Base-by-base conservation (phyloP, 768 basidiomycete genomes). In the Trametes cubensis region DNA sequence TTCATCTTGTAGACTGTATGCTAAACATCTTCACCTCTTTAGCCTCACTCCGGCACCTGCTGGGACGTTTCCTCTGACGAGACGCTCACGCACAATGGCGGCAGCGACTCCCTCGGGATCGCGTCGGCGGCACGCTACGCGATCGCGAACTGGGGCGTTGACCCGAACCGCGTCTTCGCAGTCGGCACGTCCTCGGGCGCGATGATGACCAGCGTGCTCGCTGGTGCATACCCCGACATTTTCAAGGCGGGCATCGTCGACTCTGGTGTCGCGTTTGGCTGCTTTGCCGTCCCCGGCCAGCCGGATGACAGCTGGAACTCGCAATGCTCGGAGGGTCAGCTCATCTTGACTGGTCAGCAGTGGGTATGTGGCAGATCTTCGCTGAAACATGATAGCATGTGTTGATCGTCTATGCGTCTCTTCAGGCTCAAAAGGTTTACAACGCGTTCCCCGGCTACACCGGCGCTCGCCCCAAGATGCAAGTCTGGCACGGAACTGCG, bases 141-240 rank as follows among this genome's bases (percentile, higher is more conserved):
- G 17, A 80, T 84, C 50, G 44, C 72, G n/a, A 83, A 75, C 72
- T 82, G 74, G 60, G 76, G 75, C 41, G 82, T 81, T 45, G 78
- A 83, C 63, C 41, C 80, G 2, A 67, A 53, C 51, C 75, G 76
- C 45, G 82, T 84, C 58, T 85, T 79, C 70, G 79, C 78, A 39
- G 81, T 81, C 45, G 83, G 83, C 20, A 77, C 77, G 4, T 80
- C 79, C 6, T 84, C 82, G 3, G 84, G 83, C 53, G 77, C 77
- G 59, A 85, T 85, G 84, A 85, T 84, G 83, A 84, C 83, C 60
- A 82, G 80, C 67, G 83, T 84, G 28, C 73, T 84, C 50, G 72
- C 74, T 49, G 83, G 81, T 38, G 78, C 81, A 20, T 84, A 85
- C 71, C 83, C 83, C n/a, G 80, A 85, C 60, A 67, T 85, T 41